Evolutionary conservation across 768 basidiomycete species (phyloP), one percentile per base, ranked within the genome.

Genomic region (Suillus weaverae): DNA sequence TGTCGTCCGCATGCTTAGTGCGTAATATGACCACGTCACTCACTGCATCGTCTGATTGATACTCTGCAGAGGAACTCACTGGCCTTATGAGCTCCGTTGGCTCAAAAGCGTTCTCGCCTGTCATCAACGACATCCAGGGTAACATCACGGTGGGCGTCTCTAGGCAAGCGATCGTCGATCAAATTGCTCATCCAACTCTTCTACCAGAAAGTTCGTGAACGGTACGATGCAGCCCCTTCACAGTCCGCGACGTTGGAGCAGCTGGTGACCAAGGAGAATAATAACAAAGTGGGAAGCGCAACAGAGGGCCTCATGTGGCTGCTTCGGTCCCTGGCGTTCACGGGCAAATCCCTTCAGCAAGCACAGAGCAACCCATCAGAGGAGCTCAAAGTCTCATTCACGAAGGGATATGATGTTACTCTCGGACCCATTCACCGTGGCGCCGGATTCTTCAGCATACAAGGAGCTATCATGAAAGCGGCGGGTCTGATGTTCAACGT

Each of bases 221-320:
- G 94, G 51, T 93, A 92, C 75, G 81, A 89, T 32, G 86, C 90
- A 0, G 78, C 83, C 5, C 88, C 92, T 2, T 76, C 77, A 2
- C 69, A 85, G 66, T 94, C 91, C 6, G 76, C 78, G 35, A 98
- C 97, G 1, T 85, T 99, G 33, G 93, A 99, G 78, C 79, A 83
- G 56, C 86, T 99, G 33, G 88, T 95, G 5, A 83, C 84, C 71
- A 90, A 90, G 71, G 97, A 99, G 78, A 89, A 92, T 76, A 79
- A 78, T 30, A 91, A 94, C 79, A 94, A 95, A 85, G 95, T 95
- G 77, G 85, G 86, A 18, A 84, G 86, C 0, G 94, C 97, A 3
- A 97, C 96, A 0, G 90, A 96, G 72, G 95, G 94, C 18, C 84
- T 98, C 62, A 79, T 98, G 78, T 99, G 97, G 97, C 85, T 99